Evolutionary conservation across 2,329 filamentous ascomycete species (phyloP).

Genomic region (Fusarium sp.): DNA sequence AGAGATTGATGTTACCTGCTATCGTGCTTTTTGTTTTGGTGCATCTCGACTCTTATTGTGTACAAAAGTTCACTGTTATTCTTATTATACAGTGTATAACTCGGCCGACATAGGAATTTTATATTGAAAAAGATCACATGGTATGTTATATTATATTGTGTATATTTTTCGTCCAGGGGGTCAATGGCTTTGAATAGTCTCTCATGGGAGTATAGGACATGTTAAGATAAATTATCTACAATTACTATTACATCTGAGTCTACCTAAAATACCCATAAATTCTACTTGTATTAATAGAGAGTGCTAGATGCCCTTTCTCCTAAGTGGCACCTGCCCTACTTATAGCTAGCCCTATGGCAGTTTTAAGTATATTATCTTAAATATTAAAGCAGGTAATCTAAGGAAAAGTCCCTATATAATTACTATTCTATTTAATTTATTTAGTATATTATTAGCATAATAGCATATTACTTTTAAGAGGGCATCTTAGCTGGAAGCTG

Average conservation of each 20-base stretch:
- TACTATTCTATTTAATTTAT: not conserved
- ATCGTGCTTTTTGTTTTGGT: too few species aligned
- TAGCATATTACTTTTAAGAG: too few species aligned
- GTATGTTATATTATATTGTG: too few species aligned
- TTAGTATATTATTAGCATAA: not conserved
- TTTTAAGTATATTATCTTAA: conserved; percentile 9
- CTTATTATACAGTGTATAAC: too few species aligned
- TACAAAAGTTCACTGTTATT: too few species aligned
- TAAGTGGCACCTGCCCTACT: conserved; percentile 7
- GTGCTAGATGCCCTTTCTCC: not conserved
- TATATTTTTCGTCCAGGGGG: too few species aligned
- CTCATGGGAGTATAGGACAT: not conserved
- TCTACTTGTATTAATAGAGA: not conserved
- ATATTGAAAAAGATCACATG: too few species aligned
- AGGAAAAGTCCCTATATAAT: not conserved
- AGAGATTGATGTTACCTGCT: too few species aligned
- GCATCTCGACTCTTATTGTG: too few species aligned
- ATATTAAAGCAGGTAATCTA: conserved; percentile 15
- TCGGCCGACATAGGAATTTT: too few species aligned
- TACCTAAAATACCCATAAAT: not conserved
- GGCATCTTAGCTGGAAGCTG: too few species aligned
- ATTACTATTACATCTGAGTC: not conserved
- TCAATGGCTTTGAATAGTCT: not conserved
- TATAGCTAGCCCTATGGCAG: conserved; percentile 9
- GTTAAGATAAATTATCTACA: not conserved